phyloP scores from a whole-genome alignment of 2,329 filamentous ascomycete genomes.

The Grosmannia clavigera region DNA sequence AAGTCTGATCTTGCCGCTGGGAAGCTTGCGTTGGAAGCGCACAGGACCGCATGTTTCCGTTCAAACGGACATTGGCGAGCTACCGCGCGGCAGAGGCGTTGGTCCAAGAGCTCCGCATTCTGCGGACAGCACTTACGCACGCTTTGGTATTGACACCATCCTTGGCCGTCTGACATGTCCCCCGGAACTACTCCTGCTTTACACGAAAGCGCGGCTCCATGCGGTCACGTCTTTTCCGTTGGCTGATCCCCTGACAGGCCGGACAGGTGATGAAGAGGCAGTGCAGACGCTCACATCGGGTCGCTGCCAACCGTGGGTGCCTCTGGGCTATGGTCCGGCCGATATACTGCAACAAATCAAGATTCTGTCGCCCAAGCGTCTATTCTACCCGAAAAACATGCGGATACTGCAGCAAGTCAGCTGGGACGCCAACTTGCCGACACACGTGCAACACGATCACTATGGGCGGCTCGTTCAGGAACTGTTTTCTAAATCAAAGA shows the following conservation, averaged over 20 bases:
- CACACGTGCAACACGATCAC: conserved; percentile 25
- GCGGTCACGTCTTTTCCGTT: conserved; percentile 46
- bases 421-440: conserved; percentile 22
- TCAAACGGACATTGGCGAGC: neutral
- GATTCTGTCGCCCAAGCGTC: conserved; percentile 18
- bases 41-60: conserved; percentile 30
- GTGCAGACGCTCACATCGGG: conserved; percentile 36
- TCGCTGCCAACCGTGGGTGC: conserved; percentile 35
- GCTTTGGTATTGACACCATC: conserved; percentile 39
- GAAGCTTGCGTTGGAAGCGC: conserved; percentile 19
- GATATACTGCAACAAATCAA: conserved; percentile 14
- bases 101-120: neutral
- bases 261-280: conserved; percentile 50
- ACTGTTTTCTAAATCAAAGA: conserved; percentile 20
- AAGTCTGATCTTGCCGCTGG: conserved; percentile 42
- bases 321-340: conserved; percentile 11
- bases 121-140: conserved; percentile 27
- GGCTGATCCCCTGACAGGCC: conserved; percentile 42
- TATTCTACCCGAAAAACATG: conserved; percentile 25
- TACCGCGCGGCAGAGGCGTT: neutral
- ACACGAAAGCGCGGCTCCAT: conserved; percentile 46
- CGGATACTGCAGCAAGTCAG: conserved; percentile 21
- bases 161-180: conserved; percentile 46
- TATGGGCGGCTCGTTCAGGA: conserved; percentile 17
- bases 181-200: conserved; percentile 39